Conservation (phyloP, 345 rosid genomes). For the Ceriops tagal region DNA sequence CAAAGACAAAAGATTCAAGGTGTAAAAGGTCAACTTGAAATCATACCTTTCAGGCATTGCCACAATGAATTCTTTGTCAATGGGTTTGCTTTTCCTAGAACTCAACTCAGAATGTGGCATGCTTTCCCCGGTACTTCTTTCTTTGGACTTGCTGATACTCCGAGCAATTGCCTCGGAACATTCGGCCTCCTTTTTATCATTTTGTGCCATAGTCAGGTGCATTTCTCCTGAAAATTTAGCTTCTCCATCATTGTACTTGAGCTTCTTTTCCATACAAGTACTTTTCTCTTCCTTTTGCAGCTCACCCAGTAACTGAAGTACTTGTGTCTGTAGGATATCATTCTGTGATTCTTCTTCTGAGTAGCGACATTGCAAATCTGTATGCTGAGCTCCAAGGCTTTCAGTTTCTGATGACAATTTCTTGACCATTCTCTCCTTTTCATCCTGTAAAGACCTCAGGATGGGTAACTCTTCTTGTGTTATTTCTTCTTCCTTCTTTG, state of each 20-base stretch:
- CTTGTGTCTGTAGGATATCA: slow-evolving; percentile 49
- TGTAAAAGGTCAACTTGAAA: slow-evolving; percentile 11
- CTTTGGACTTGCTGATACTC: background rate
- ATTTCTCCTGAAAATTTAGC: slow-evolving; percentile 13
- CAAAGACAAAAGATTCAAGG: slow-evolving; percentile 11
- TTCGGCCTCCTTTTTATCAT: slow-evolving; percentile 12
- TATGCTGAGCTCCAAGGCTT: slow-evolving; percentile 41
- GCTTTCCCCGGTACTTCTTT: background rate
- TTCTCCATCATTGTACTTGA: background rate
- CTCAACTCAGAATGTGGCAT: background rate
- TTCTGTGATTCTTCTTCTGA: slow-evolving; percentile 60
- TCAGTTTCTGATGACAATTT: slow-evolving; percentile 49
- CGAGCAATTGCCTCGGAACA: slow-evolving; percentile 1
- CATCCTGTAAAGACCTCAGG: slow-evolving; percentile 47
- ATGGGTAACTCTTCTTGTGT: slow-evolving; percentile 41
- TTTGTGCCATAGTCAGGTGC: background rate
- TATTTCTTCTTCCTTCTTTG: slow-evolving; percentile 52
- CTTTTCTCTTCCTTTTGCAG: slow-evolving; percentile 49
- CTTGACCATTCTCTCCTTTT: slow-evolving; percentile 45
- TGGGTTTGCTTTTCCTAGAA: background rate
- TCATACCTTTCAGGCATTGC: slow-evolving; percentile 36
- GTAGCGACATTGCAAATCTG: slow-evolving; percentile 43
- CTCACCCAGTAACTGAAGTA: slow-evolving; percentile 44
- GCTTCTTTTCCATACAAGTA: slow-evolving; percentile 10
- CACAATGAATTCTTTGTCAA: background rate